These are phyloP conservation scores for Fusarium sp. DNA, from an alignment of 2,329 filamentous ascomycete species.

Conservation along the genomic window DNA sequence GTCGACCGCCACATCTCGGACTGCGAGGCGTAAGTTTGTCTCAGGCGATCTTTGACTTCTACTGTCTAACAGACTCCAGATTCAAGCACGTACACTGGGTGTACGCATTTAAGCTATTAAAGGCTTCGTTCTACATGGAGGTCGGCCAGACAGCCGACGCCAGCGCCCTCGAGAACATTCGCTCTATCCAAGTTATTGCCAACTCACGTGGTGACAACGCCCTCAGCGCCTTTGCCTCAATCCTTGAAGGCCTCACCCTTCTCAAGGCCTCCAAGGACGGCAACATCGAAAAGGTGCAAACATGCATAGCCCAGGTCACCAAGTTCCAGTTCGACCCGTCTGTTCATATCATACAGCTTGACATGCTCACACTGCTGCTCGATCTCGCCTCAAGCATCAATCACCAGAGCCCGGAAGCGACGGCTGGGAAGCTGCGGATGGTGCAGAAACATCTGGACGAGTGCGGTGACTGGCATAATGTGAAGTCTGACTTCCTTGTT, in stretches of 20 bases:
- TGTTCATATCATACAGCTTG: slow-evolving; percentile 75
- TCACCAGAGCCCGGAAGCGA: slow-evolving; percentile 71
- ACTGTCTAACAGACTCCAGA: slow-evolving; percentile 51
- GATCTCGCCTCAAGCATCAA: slow-evolving; percentile 80
- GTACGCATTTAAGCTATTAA: slow-evolving; percentile 83
- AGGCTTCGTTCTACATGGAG: slow-evolving; percentile 78
- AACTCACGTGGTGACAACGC: slow-evolving; percentile 73
- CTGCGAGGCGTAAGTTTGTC: slow-evolving; percentile 71
- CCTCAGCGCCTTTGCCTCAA: slow-evolving; percentile 75
- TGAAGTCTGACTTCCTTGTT: slow-evolving; percentile 66
- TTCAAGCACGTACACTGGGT: slow-evolving; percentile 81
- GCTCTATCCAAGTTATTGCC: slow-evolving; percentile 73
- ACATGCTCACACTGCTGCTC: slow-evolving; percentile 76
- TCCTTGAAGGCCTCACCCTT: slow-evolving; percentile 80
- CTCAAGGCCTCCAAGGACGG: slow-evolving; percentile 76
- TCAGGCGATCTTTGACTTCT: not conserved
- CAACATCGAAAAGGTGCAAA: slow-evolving; percentile 78
- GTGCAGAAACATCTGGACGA: slow-evolving; percentile 76
- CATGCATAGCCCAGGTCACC: slow-evolving; percentile 80
- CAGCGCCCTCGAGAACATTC: slow-evolving; percentile 78
- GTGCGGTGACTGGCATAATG: slow-evolving; percentile 65
- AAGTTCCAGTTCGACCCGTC: slow-evolving; percentile 78
- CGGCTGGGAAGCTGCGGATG: slow-evolving; percentile 72
- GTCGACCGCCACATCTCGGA: slow-evolving; percentile 79
- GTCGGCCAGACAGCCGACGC: slow-evolving; percentile 73